phyloP scores from a whole-genome alignment of 306 rosid species.

The Senna tora region DNA sequence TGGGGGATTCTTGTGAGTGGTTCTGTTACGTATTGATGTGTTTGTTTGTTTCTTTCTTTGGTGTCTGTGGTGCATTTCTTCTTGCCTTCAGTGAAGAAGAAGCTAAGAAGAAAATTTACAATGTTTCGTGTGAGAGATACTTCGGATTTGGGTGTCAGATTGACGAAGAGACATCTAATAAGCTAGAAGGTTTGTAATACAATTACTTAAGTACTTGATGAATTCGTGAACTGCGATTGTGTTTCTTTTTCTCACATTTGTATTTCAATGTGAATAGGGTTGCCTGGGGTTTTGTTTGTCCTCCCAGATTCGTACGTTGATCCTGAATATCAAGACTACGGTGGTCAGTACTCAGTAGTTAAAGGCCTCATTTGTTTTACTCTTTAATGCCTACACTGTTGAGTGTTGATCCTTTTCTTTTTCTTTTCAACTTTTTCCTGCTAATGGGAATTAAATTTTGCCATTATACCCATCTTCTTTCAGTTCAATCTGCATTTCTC shows the following conservation, averaged over 20 bases:
- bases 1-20: background rate
- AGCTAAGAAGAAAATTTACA: constrained; percentile 86
- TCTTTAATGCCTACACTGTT: background rate
- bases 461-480: background rate
- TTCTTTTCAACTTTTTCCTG: background rate
- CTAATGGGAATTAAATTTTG: background rate
- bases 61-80: background rate
- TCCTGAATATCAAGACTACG: constrained; percentile 87
- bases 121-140: constrained; percentile 85
- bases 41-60: background rate
- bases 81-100: constrained; percentile 66
- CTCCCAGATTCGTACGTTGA: constrained; percentile 94
- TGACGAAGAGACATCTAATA: constrained; percentile 90
- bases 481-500: background rate
- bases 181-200: constrained; percentile 68
- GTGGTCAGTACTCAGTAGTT: constrained; percentile 73
- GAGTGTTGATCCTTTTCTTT: too few relatives aligned
- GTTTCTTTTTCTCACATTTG: background rate
- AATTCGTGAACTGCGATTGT: background rate
- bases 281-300: constrained; percentile 85
- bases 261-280: constrained; percentile 46
- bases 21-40: background rate
- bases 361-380: background rate
- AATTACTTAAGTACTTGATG: background rate
- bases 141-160: constrained; percentile 87